phyloP scores from a whole-genome alignment of 2,329 filamentous ascomycete genomes.

The Pseudocercospora fijiensis region DNA sequence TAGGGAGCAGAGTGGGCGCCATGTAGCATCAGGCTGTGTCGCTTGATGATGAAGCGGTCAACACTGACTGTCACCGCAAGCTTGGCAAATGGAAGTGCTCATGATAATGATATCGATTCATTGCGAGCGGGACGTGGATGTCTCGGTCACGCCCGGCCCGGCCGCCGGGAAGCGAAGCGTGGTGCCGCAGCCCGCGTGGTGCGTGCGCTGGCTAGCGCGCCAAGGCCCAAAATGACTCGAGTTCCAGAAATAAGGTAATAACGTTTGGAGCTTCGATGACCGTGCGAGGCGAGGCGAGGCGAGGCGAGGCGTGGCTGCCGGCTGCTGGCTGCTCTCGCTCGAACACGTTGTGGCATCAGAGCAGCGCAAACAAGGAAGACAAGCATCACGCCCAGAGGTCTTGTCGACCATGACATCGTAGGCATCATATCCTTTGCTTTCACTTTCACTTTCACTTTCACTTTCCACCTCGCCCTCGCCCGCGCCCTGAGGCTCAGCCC shows the following conservation, averaged over 20 bases:
- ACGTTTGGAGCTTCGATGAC: background rate
- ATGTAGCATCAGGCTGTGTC: background rate
- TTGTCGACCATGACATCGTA: background rate
- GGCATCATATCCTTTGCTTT: background rate
- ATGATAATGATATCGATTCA: background rate
- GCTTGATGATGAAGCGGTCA: constrained; percentile 3
- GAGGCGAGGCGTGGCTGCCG: background rate
- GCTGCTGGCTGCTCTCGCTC: constrained; percentile 3
- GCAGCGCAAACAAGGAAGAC: constrained; percentile 6
- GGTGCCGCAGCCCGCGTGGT: background rate
- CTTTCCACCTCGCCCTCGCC: background rate
- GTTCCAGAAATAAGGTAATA: too few species aligned
- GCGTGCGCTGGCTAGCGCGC: background rate
- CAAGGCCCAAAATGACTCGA: too few species aligned
- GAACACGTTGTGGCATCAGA: constrained; percentile 5
- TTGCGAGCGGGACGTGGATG: too few species aligned
- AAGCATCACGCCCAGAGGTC: background rate
- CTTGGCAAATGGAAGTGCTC: background rate
- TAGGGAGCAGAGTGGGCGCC: background rate
- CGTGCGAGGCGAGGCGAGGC: background rate
- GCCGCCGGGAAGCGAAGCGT: too few species aligned
- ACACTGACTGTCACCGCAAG: background rate
- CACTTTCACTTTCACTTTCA: background rate
- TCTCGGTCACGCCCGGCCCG: too few species aligned
- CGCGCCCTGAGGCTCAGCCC: background rate